Evolutionary conservation across 2,329 filamentous ascomycete species (phyloP).

Genomic region (Coniella lustricola): DNA sequence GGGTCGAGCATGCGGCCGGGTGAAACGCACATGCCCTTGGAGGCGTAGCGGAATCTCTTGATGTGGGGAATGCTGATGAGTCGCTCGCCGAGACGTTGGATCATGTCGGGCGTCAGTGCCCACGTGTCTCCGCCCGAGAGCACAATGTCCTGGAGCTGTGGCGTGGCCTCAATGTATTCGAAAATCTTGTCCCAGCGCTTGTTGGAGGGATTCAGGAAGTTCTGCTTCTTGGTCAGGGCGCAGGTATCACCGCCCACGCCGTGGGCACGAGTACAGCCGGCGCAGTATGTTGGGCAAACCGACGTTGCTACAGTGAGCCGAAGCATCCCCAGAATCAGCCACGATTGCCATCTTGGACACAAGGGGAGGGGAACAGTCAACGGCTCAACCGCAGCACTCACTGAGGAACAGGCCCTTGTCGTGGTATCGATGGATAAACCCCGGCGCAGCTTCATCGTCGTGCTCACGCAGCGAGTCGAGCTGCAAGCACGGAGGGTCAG

Average conservation of each 20-base stretch:
- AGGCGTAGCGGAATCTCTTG: constrained; percentile 52
- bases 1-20: constrained; percentile 47
- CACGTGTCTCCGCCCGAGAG: constrained; percentile 58
- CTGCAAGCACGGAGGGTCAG: constrained; percentile 46
- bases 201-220: constrained; percentile 30
- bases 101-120: constrained; percentile 45
- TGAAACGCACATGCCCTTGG: constrained; percentile 54
- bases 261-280: constrained; percentile 55
- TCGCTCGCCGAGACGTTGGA: constrained; percentile 46
- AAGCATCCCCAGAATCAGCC: not conserved
- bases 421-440: constrained; percentile 56
- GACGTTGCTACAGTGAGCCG: constrained; percentile 39
- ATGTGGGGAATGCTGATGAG: constrained; percentile 52
- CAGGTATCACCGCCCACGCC: constrained; percentile 49
- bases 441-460: constrained; percentile 47
- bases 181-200: constrained; percentile 50
- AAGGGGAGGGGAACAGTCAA: no score
- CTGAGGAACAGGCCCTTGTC: constrained; percentile 57
- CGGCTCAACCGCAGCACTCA: no score
- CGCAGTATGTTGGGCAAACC: constrained; percentile 56
- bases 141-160: constrained; percentile 49
- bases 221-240: constrained; percentile 35
- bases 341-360: no score
- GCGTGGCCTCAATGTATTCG: constrained; percentile 45
- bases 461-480: constrained; percentile 55